Evolutionary conservation across 1,284 basidiomycete genomes (phyloP).

Genomic region (Puccinia horiana): DNA sequence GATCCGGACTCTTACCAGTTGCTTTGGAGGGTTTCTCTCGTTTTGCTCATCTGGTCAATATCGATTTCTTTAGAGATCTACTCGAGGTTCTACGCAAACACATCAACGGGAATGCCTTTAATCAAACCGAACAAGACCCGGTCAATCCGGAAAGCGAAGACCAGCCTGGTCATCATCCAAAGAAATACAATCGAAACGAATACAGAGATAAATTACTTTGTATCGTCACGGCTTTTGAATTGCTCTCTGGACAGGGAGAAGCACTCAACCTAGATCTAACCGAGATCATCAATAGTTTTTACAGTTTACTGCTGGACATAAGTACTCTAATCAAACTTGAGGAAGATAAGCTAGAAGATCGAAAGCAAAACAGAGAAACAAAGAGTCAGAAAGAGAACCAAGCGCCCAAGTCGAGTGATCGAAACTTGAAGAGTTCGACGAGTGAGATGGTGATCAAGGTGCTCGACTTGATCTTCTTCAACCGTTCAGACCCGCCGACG

Average conservation of each 20-base stretch:
- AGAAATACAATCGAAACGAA: constrained; percentile 56
- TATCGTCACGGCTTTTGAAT: constrained; percentile 92
- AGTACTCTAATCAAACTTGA: constrained; percentile 48
- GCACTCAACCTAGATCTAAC: constrained; percentile 90
- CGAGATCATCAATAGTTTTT: constrained; percentile 71
- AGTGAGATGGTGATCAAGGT: constrained; percentile 80
- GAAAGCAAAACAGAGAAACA: background rate
- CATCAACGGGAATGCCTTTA: constrained; percentile 63
- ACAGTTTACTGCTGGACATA: constrained; percentile 29
- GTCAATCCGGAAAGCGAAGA: constrained; percentile 42
- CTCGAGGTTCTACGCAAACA: constrained; percentile 81
- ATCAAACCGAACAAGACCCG: constrained; percentile 49
- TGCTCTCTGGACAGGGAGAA: constrained; percentile 93
- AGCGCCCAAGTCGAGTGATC: background rate
- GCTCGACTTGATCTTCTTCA: constrained; percentile 73
- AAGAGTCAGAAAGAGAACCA: background rate
- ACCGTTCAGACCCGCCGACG: constrained; percentile 65
- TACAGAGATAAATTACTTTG: constrained; percentile 75
- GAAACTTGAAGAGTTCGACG: constrained; percentile 11
- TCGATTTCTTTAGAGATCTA: constrained; percentile 97
- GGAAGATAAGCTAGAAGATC: constrained; percentile 3
- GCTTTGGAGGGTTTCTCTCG: constrained; percentile 88
- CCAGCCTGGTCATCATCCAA: constrained; percentile 57
- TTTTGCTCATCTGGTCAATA: constrained; percentile 94
- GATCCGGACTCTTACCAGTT: constrained; percentile 78